Conservation (phyloP, 2,329 filamentous ascomycete genomes). For the Colletotrichum echinochloae region DNA sequence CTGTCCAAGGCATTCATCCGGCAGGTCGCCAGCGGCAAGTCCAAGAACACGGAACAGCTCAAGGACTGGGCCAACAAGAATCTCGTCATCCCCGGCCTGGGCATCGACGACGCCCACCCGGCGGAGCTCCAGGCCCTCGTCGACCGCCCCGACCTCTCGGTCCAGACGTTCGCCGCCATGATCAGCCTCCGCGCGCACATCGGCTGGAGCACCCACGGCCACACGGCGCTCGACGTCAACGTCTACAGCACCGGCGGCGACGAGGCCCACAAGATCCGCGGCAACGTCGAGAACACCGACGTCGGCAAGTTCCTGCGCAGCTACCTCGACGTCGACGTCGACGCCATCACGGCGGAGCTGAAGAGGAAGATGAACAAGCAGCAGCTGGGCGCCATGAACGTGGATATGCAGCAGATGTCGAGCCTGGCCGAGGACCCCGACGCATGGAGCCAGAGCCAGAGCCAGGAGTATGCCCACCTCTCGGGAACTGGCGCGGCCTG, state of each 20-base stretch:
- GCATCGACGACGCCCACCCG: constrained; percentile 78
- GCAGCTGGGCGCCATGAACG: constrained; percentile 27
- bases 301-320: constrained; percentile 83
- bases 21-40: constrained; percentile 62
- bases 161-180: constrained; percentile 80
- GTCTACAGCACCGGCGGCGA: constrained; percentile 85
- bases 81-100: constrained; percentile 77
- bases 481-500: background rate
- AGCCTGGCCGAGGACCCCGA: constrained; percentile 19
- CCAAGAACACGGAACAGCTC: constrained; percentile 54
- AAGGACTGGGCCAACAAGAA: constrained; percentile 75
- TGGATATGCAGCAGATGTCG: constrained; percentile 17
- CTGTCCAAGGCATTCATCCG: constrained; percentile 72
- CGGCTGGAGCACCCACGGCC: constrained; percentile 95
- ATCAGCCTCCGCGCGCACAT: constrained; percentile 88
- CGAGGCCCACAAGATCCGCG: constrained; percentile 73
- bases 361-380: constrained; percentile 62
- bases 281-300: constrained; percentile 96
- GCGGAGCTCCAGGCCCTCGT: constrained; percentile 78
- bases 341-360: constrained; percentile 81
- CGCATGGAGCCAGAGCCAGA: constrained; percentile 28
- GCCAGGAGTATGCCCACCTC: constrained; percentile 30
- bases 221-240: constrained; percentile 95
- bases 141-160: constrained; percentile 64
- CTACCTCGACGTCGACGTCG: constrained; percentile 85